Evolutionary conservation across 257 asterid genomes (phyloP), one percentile per base, ranked within the genome.

Genomic region (Primulina huaijiensis): DNA sequence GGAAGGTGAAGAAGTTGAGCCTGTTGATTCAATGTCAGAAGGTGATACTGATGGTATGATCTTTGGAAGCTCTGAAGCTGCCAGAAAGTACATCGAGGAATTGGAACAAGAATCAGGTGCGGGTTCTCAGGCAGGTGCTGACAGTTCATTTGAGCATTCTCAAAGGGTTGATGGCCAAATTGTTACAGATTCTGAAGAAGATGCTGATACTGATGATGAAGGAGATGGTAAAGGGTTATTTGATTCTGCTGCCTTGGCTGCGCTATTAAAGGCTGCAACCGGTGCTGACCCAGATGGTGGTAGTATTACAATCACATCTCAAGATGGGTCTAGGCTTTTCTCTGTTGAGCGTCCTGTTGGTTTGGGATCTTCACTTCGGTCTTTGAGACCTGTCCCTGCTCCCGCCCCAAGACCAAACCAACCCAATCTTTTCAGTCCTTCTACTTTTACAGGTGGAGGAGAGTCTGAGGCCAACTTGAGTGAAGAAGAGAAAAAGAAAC

Each of bases 331-430:
- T 21, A 86, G 94, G 82, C 97, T 90, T 69, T 93, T 93, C 87
- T 83, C 96, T 3, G 88, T 90, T 27, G 98, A 93, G 82, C 93
- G 92, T 8, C 98, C 98, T 17, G 97, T 94, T 25, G 98, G 98
- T 43, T 75, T 93, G 76, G 98, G 98, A 56, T 81, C 98, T 75
- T 88, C 97, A 30, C 90, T 90, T 50, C 87, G 92, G 76, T 77
- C 98, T 37, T 65, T 90, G 81, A 78, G 95, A 64, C 88, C 98
- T 64, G 81, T 89, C 62, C 88, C 98, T 64, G 81, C 90, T 69
- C 50, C 81, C 37, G 83, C 90, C 65, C 33, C 82, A 34, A 84
- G 75, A 64, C 70, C 85, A 61, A 84, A 63, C 72, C 96, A 82
- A 7, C 80, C 97, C 65, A 78, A 74, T 75, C 79, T 84, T 60